Conservation (phyloP, 2,329 filamentous ascomycete species). For the Byssoonygena ceratinophila region DNA sequence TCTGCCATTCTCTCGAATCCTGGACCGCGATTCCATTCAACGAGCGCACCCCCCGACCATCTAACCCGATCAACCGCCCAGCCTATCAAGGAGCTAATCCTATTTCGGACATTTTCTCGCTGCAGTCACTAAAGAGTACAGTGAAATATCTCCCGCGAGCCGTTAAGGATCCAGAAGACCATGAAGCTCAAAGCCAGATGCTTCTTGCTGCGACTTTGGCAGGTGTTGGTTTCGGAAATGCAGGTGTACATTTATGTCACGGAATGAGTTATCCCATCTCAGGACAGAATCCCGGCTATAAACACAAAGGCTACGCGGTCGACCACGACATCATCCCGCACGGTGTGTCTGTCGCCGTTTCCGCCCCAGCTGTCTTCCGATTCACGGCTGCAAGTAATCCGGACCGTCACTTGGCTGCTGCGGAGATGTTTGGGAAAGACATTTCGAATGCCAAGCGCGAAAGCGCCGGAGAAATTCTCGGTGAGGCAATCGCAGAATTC, state of each 20-base stretch:
- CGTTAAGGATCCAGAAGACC: conserved; percentile 76
- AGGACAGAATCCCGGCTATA: conserved; percentile 84
- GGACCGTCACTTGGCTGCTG: conserved; percentile 77
- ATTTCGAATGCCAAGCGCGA: conserved; percentile 77
- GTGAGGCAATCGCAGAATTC: conserved; percentile 73
- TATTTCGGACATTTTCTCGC: conserved; percentile 92
- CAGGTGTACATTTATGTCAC: conserved; percentile 80
- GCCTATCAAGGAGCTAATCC: conserved; percentile 97
- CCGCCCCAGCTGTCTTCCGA: conserved; percentile 82
- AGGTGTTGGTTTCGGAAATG: conserved; percentile 94
- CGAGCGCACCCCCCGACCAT: conserved; percentile 70
- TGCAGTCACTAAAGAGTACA: conserved; percentile 70
- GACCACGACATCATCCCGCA: conserved; percentile 76
- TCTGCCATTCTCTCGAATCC: conserved; percentile 89
- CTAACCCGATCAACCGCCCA: conserved; percentile 80
- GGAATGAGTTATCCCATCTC: conserved; percentile 98
- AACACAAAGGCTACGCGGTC: conserved; percentile 76
- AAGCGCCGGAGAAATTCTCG: conserved; percentile 77
- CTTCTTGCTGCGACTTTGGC: conserved; percentile 86
- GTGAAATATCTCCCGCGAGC: conserved; percentile 88
- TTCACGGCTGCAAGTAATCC: conserved; percentile 90
- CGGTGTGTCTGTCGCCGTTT: conserved; percentile 88
- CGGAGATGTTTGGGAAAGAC: conserved; percentile 84
- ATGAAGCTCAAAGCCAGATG: conserved; percentile 92
- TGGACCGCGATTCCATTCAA: conserved; percentile 97